Evolutionary conservation across 495 filamentous ascomycete species (phyloP), one percentile per base, ranked within the genome.

Genomic region (Pseudevernia furfuracea): DNA sequence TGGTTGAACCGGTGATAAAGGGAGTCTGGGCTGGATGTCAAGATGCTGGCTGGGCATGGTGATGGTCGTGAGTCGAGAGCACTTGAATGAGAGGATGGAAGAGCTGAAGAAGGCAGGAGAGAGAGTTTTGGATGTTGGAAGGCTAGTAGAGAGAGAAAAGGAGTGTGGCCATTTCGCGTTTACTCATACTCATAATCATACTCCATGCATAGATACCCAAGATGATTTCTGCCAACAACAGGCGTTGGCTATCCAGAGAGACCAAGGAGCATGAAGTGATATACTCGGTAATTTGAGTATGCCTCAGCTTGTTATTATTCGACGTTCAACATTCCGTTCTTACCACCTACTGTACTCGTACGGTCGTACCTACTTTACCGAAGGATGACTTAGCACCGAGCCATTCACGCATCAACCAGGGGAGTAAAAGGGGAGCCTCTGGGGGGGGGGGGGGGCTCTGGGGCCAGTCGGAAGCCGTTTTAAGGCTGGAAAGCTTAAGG

Each of bases 31-130:
- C 84, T 25, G 94, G 94, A 28, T 98, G 94, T 73, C 82, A 80
- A 37, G 80, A 90, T 67, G 85, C 92, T 10, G 85, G 85, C 73
- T 98, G 30, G 94, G 94, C 57, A 96, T 97, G 90, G 88, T 97
- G 6, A 73, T 93, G 11, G 91, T 90, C 11, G 91, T 96, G 0
- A 79, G 78, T 25, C 74, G 77, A 66, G 83, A 72, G 52, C 77
- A 85, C 59, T 83, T 70, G 1, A 80, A 84, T 37, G 76, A 76
- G 58, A 82, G 84, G 4, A 75, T 80, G 32, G 67, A 67, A 46
- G 77, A 81, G 11, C 74, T 96, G 44, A 74, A 81, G 71, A 75
- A 72, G 25, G 77, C 80, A 37, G 94, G 92, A 17, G 93, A 98
- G 81, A 87, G 71, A 44, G 88, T 93, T 21, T 89, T 84, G 67